Conservation (phyloP, 495 filamentous ascomycete species). For the Parmelia sp. region DNA sequence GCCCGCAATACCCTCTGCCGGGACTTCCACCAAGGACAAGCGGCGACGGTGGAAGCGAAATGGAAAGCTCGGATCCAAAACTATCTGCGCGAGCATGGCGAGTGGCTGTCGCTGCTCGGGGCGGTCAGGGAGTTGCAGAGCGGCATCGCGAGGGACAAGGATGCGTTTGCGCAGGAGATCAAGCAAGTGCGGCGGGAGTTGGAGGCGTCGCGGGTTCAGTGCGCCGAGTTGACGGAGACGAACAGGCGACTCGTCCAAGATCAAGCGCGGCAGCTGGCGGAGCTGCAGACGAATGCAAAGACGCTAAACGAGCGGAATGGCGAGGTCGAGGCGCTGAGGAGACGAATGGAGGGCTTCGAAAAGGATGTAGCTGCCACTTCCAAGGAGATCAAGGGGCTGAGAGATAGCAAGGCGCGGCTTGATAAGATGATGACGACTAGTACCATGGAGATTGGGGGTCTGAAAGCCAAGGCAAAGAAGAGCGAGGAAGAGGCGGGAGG, state of each 20-base stretch:
- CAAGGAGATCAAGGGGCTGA: background rate
- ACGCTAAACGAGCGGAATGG: background rate
- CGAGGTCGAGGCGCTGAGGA: background rate
- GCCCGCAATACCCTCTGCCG: background rate
- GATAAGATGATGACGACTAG: background rate
- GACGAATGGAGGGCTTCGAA: background rate
- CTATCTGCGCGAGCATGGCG: background rate
- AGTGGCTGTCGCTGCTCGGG: background rate
- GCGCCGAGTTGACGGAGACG: background rate
- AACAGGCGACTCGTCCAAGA: background rate
- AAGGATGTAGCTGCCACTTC: background rate
- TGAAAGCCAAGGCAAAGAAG: background rate
- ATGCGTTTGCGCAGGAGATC: background rate
- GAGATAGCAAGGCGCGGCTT: background rate
- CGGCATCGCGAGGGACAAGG: background rate
- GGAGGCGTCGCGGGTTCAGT: background rate
- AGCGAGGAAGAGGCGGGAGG: no score
- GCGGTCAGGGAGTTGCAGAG: background rate
- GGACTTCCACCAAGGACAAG: background rate
- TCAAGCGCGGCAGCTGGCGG: background rate
- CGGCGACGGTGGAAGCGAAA: background rate
- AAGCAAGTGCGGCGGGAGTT: background rate
- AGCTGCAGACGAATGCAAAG: background rate
- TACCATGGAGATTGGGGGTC: background rate
- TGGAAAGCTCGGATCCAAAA: background rate